phyloP scores from a whole-genome alignment of 2,329 filamentous ascomycete species.

The Paradendryphiella salina region DNA sequence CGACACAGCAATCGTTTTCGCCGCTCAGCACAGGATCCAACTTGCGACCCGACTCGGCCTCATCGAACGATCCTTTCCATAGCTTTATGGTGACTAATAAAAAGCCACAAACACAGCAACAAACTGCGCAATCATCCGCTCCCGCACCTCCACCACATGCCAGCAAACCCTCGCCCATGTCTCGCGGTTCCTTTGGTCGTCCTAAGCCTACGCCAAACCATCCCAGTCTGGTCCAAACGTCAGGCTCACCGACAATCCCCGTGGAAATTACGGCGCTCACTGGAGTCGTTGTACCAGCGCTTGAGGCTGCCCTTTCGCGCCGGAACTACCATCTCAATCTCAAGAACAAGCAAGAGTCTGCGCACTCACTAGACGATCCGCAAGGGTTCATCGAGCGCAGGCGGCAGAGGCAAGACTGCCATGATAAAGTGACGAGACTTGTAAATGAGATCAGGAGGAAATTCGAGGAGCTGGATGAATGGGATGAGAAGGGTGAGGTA shows the following conservation, averaged over 20 bases:
- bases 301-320: conserved; percentile 86
- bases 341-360: conserved; percentile 42
- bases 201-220: conserved; percentile 30
- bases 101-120: conserved; percentile 12
- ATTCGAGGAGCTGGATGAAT: conserved; percentile 87
- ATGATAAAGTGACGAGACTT: conserved; percentile 79
- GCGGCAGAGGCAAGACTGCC: conserved; percentile 60
- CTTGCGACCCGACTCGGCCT: conserved; percentile 28
- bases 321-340: conserved; percentile 64
- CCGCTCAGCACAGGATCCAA: conserved; percentile 20
- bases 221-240: conserved; percentile 44
- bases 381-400: conserved; percentile 50
- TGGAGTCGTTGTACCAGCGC: conserved; percentile 88
- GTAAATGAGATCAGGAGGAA: conserved; percentile 81
- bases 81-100: conserved; percentile 26
- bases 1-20: conserved; percentile 30
- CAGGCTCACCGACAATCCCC: conserved; percentile 59
- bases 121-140: conserved; percentile 9
- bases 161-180: conserved; percentile 27
- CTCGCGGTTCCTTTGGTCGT: conserved; percentile 37
- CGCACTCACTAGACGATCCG: conserved; percentile 59
- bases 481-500: conserved; percentile 82
- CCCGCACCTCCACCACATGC: conserved; percentile 16
- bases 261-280: conserved; percentile 82
- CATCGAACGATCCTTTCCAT: conserved; percentile 38